Conservation (phyloP, 1,284 basidiomycete species). For the Papiliotrema laurentii region DNA sequence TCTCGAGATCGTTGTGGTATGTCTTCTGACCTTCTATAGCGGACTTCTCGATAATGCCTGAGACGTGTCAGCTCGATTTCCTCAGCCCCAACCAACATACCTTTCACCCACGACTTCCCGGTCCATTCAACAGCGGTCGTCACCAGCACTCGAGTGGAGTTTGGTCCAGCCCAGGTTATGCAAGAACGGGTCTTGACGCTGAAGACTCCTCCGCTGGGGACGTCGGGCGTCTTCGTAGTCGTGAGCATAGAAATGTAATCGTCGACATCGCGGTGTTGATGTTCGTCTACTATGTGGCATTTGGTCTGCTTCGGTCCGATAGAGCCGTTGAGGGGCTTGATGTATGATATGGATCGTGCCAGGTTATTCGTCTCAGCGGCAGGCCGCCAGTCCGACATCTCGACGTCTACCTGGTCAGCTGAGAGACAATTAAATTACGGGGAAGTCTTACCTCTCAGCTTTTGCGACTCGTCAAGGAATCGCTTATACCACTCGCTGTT, state of each 20-base stretch:
- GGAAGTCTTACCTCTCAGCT: constrained; percentile 79
- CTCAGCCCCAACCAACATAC: constrained; percentile 50
- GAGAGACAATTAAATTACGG: constrained; percentile 17
- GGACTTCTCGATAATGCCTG: constrained; percentile 89
- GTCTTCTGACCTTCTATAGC: constrained; percentile 90
- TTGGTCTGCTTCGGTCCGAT: constrained; percentile 94
- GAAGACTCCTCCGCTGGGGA: constrained; percentile 88
- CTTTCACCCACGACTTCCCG: constrained; percentile 91
- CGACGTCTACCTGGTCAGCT: constrained; percentile 60
- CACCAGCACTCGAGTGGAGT: constrained; percentile 73
- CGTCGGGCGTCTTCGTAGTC: constrained; percentile 89
- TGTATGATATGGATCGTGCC: constrained; percentile 84
- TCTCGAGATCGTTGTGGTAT: constrained; percentile 80
- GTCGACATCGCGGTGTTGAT: constrained; percentile 74
- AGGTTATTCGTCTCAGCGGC: constrained; percentile 64
- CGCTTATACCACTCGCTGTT: constrained; percentile 92
- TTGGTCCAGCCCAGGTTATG: constrained; percentile 83
- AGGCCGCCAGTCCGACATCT: constrained; percentile 87
- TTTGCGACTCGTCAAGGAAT: constrained; percentile 84
- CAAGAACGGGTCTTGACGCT: constrained; percentile 90
- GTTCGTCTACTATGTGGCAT: constrained; percentile 87
- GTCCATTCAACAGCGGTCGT: constrained; percentile 95
- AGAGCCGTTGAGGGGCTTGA: constrained; percentile 82
- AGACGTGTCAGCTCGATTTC: background rate
- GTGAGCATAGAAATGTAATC: constrained; percentile 78